A percentile compares a stretch with the other conserved stretches of the same genome.
Evolutionary conservation across 2,329 filamentous ascomycete genomes (phyloP).

Genomic region (Aspergillus arachidicola): DNA sequence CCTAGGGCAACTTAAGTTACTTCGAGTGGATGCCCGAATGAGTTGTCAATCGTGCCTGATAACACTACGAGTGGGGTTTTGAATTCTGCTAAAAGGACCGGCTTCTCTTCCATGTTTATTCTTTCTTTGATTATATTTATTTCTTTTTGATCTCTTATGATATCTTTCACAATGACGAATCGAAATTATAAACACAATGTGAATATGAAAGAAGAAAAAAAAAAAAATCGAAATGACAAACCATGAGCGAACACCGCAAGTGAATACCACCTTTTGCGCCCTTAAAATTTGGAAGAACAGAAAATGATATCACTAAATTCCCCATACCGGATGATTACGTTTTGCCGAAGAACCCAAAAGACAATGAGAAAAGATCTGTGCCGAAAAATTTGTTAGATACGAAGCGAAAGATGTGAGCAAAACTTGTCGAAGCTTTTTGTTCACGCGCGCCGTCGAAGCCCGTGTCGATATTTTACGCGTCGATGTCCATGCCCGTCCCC

Average conservation of each 20-base stretch:
- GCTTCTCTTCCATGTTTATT: slow-evolving; percentile 1
- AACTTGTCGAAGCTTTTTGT: neutral
- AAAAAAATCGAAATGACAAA: slow-evolving; percentile 4
- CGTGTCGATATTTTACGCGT: slow-evolving; percentile 27
- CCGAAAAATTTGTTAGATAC: slow-evolving; percentile 9
- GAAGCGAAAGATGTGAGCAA: slow-evolving; percentile 1
- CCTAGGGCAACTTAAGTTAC: neutral
- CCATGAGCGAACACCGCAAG: slow-evolving; percentile 5
- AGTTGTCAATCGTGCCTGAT: neutral
- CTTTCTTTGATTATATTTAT: neutral
- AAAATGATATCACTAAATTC: slow-evolving; percentile 20
- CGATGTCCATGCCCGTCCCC: slow-evolving; percentile 45
- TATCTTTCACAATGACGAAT: slow-evolving; percentile 7
- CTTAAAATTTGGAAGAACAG: slow-evolving; percentile 2
- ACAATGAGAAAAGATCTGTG: slow-evolving; percentile 5
- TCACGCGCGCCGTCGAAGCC: neutral
- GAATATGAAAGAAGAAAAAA: slow-evolving; percentile 2
- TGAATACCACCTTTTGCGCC: slow-evolving; percentile 1
- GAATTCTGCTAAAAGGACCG: neutral
- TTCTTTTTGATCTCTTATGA: neutral
- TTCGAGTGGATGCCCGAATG: neutral
- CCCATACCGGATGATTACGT: slow-evolving; percentile 13
- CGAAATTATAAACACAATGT: slow-evolving; percentile 6
- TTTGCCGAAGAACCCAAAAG: slow-evolving; percentile 2
- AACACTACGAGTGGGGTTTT: neutral